Percentiles rank a stretch among this genome's conserved stretches.
phyloP scores from a whole-genome alignment of 768 basidiomycete genomes.

The Naematelia encephala region DNA sequence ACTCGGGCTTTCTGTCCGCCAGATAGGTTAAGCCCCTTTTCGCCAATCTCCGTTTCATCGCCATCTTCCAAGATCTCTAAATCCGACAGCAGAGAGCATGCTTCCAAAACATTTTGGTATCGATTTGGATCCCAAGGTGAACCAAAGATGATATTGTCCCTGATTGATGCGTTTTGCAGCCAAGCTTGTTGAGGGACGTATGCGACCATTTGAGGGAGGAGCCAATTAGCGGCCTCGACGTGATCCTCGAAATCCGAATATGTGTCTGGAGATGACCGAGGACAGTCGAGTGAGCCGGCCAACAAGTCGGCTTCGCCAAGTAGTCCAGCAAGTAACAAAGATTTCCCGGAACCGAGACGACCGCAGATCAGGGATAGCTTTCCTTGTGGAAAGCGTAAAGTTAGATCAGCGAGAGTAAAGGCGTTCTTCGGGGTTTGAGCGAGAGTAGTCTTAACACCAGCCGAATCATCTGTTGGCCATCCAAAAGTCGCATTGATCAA shows the following conservation, averaged over 20 bases:
- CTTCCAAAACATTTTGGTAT: slow-evolving; percentile 74
- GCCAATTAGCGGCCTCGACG: slow-evolving; percentile 63
- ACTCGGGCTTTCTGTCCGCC: slow-evolving; percentile 59
- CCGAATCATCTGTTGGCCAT: slow-evolving; percentile 75
- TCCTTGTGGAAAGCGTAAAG: slow-evolving; percentile 71
- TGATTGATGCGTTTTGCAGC: slow-evolving; percentile 80
- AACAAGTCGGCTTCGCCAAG: slow-evolving; percentile 85
- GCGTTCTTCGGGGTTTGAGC: slow-evolving; percentile 71
- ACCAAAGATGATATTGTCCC: slow-evolving; percentile 77
- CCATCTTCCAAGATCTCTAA: slow-evolving; percentile 64
- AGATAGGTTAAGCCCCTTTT: slow-evolving; percentile 51
- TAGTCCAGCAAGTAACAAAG: slow-evolving; percentile 74
- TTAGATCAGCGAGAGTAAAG: slow-evolving; percentile 76
- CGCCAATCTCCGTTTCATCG: slow-evolving; percentile 62
- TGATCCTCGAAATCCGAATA: slow-evolving; percentile 60
- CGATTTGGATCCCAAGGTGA: slow-evolving; percentile 69
- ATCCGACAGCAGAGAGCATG: slow-evolving; percentile 71
- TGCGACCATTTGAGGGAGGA: slow-evolving; percentile 72
- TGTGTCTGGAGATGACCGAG: slow-evolving; percentile 76
- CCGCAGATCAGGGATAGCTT: slow-evolving; percentile 82
- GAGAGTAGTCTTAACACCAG: slow-evolving; percentile 55
- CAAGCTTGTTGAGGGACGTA: slow-evolving; percentile 69
- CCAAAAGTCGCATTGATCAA: slow-evolving; percentile 83
- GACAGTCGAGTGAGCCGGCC: slow-evolving; percentile 74
- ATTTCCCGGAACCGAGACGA: slow-evolving; percentile 81